These are phyloP conservation scores for Pichia occidentalis DNA, from an alignment of 805 yeast species.

Conservation along the genomic window DNA sequence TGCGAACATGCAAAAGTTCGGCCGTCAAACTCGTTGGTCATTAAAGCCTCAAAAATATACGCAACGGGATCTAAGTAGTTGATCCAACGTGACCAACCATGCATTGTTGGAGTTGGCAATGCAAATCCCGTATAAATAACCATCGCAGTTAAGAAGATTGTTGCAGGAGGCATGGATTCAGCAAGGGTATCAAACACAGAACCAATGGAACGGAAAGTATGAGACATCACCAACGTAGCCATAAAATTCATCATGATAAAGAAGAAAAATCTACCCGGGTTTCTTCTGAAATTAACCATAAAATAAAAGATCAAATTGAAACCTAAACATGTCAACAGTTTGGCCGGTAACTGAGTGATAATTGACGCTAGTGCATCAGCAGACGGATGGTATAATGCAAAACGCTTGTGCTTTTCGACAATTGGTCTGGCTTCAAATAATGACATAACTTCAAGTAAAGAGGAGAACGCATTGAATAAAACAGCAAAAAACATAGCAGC, in stretches of 20 bases:
- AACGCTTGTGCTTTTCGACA: conserved; percentile 52
- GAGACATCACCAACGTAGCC: conserved; percentile 48
- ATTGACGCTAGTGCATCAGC: conserved; percentile 59
- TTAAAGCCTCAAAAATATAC: conserved; percentile 50
- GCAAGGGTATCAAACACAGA: conserved; percentile 40
- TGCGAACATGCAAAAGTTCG: conserved; percentile 39
- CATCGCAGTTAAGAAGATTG: conserved; percentile 42
- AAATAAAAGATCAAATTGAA: conserved; percentile 49
- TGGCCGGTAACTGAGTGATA: conserved; percentile 52
- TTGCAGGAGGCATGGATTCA: conserved; percentile 55
- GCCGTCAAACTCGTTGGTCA: conserved; percentile 51
- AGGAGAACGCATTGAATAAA: conserved; percentile 57
- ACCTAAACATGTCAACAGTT: conserved; percentile 35
- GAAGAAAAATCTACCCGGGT: conserved; percentile 49
- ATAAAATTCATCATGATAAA: conserved; percentile 38
- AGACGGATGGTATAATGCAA: conserved; percentile 50
- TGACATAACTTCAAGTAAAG: conserved; percentile 50
- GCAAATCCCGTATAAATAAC: conserved; percentile 53
- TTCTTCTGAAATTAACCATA: conserved; percentile 46
- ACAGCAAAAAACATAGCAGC: conserved; percentile 64
- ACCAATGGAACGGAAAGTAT: conserved; percentile 48
- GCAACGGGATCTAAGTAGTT: conserved; percentile 54
- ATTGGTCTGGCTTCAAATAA: conserved; percentile 50
- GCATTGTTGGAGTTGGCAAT: conserved; percentile 48
- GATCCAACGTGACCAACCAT: conserved; percentile 64